phyloP scores from a whole-genome alignment of 1,139 yeast genomes.

The Nadsonia commutata region DNA sequence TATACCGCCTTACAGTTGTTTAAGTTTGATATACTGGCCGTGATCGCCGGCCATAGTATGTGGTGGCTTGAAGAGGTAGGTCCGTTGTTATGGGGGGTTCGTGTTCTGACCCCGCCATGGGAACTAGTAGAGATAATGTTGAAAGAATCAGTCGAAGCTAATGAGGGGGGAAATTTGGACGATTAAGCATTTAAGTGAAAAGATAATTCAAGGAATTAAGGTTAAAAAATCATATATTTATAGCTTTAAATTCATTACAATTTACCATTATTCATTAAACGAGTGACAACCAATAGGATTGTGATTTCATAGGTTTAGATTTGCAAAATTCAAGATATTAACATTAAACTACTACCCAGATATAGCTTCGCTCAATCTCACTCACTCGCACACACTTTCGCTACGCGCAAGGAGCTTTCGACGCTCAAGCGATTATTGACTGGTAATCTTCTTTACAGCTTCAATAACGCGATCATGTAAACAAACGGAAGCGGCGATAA shows the following conservation, averaged over 20 bases:
- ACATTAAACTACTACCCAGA: too few species aligned
- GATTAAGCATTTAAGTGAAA: too few species aligned
- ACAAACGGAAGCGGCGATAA: slow-evolving; percentile 66
- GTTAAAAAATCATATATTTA: too few species aligned
- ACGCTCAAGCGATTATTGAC: background rate
- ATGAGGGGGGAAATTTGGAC: slow-evolving; percentile 11
- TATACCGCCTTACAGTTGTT: background rate
- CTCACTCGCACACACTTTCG: too few species aligned
- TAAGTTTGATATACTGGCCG: background rate
- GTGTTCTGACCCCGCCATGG: background rate
- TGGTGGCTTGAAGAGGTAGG: background rate
- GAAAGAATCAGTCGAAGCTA: slow-evolving; percentile 13
- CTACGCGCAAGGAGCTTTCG: too few species aligned
- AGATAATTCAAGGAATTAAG: too few species aligned
- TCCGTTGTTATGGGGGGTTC: background rate
- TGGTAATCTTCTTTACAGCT: slow-evolving; percentile 28
- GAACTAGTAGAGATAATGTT: slow-evolving; percentile 12
- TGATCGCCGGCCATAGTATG: background rate
- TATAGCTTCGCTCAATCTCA: too few species aligned
- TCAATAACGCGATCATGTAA: slow-evolving; percentile 49
- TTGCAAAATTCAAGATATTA: too few species aligned
- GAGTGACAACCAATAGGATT: too few species aligned
- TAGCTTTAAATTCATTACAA: too few species aligned
- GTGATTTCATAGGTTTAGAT: too few species aligned
- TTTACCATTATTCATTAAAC: too few species aligned